phyloP scores from a whole-genome alignment of 495 filamentous ascomycete genomes.

The Amphirosellinia nigrospora region DNA sequence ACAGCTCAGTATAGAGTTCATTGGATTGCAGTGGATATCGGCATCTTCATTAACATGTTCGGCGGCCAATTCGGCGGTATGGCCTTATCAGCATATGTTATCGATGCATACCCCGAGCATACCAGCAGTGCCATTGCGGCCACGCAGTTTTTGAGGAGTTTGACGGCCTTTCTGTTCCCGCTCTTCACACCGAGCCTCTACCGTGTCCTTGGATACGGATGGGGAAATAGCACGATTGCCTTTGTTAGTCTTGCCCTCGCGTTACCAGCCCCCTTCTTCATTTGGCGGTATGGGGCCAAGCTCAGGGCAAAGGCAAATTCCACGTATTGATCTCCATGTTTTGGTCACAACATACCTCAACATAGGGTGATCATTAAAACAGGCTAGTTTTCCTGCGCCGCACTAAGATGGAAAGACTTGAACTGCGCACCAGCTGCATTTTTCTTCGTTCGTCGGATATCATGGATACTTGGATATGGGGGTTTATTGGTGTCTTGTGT shows the following conservation, averaged over 20 bases:
- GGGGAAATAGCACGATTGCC: slow-evolving; percentile 60
- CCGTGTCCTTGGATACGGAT: slow-evolving; percentile 56
- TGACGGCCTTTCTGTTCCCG: slow-evolving; percentile 74
- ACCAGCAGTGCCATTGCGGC: slow-evolving; percentile 74
- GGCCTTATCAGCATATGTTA: slow-evolving; percentile 58
- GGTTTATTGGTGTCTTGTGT: neutral
- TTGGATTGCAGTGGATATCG: slow-evolving; percentile 53
- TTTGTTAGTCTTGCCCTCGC: slow-evolving; percentile 53
- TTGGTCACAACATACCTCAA: neutral
- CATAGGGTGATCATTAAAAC: neutral
- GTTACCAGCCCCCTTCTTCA: slow-evolving; percentile 53
- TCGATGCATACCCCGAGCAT: slow-evolving; percentile 74
- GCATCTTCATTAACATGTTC: slow-evolving; percentile 29
- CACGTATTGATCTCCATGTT: neutral
- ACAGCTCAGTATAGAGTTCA: slow-evolving; percentile 32
- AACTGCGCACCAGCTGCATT: too few species aligned
- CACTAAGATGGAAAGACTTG: too few species aligned
- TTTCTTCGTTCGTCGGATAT: neutral
- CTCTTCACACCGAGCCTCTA: slow-evolving; percentile 73
- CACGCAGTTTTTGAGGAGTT: slow-evolving; percentile 64
- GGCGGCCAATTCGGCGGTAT: slow-evolving; percentile 12
- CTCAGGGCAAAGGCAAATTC: slow-evolving; percentile 33
- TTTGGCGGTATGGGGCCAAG: slow-evolving; percentile 49
- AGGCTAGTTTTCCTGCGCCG: neutral
- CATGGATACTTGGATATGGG: neutral